Conservation (phyloP, 2,329 filamentous ascomycete genomes). For the Elsinoe ampelina region DNA sequence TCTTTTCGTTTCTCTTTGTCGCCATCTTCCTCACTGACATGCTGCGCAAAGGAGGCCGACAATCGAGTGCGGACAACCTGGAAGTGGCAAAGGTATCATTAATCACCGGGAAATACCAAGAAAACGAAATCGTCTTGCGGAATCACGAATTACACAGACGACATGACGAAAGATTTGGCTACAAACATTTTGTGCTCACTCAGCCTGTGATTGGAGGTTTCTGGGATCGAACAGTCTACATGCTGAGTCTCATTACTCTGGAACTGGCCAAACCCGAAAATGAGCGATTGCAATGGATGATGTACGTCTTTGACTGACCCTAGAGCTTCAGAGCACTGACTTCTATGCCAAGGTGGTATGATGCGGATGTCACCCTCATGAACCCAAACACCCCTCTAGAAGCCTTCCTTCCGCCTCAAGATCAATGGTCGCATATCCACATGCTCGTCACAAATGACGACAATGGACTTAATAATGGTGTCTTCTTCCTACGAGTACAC, state of each 20-base stretch:
- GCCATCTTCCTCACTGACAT: not conserved
- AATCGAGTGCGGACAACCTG: not conserved
- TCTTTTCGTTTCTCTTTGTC: not conserved
- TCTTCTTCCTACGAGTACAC: constrained; percentile 23
- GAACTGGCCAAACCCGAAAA: constrained; percentile 24
- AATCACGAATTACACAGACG: constrained; percentile 27
- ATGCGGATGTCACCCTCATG: constrained; percentile 19
- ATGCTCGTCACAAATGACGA: constrained; percentile 19
- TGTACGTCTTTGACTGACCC: constrained; percentile 16
- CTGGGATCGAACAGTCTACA: constrained; percentile 29
- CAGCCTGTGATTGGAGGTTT: constrained; percentile 22
- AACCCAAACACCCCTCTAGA: constrained; percentile 22
- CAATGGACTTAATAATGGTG: constrained; percentile 18
- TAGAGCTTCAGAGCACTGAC: not conserved
- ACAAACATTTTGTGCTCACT: constrained; percentile 23
- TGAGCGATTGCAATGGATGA: constrained; percentile 24
- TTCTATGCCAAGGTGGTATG: constrained; percentile 18
- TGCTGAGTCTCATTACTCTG: constrained; percentile 21
- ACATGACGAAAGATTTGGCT: constrained; percentile 27
- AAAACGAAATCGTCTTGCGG: constrained; percentile 24
- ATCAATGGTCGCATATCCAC: constrained; percentile 17
- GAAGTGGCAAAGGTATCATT: constrained; percentile 14
- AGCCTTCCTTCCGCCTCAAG: constrained; percentile 22
- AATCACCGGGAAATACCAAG: constrained; percentile 6
- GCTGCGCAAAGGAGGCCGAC: not conserved